These are phyloP conservation scores for Mortierella hygrophila DNA, from an alignment of 192 early-diverging fungal species.

Conservation along the genomic window DNA sequence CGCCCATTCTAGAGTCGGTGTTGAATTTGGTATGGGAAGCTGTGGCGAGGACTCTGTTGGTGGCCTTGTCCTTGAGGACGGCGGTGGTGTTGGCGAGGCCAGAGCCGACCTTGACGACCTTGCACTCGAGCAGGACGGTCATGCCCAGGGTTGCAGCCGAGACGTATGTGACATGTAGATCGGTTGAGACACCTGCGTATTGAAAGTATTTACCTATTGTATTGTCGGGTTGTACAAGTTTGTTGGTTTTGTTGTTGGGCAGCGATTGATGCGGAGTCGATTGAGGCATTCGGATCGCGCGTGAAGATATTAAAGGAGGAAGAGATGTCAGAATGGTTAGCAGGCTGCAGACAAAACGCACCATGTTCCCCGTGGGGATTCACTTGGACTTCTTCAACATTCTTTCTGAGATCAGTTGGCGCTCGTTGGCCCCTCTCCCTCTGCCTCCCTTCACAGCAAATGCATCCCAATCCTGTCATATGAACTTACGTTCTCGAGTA, in stretches of 20 bases:
- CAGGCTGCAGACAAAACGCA: background rate
- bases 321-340: background rate
- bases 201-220: constrained; percentile 42
- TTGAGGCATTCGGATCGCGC: background rate
- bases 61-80: constrained; percentile 39
- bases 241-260: background rate
- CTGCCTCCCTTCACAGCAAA: background rate
- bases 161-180: constrained; percentile 58
- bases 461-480: no score
- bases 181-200: constrained; percentile 54
- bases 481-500: constrained; percentile 39
- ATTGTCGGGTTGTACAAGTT: background rate
- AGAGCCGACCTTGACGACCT: constrained; percentile 44
- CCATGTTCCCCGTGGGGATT: no score
- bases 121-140: constrained; percentile 46
- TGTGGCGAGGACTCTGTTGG: constrained; percentile 38
- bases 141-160: constrained; percentile 36
- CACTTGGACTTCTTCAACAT: no score
- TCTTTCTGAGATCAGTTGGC: no score
- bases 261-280: background rate
- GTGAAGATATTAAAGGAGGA: background rate
- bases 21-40: constrained; percentile 57
- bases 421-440: background rate
- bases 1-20: constrained; percentile 46
- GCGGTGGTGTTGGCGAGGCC: constrained; percentile 46